Percentiles rank a stretch among this genome's conserved stretches.
phyloP scores from a whole-genome alignment of 2,329 filamentous ascomycete species.

The Hysterium pulicare region DNA sequence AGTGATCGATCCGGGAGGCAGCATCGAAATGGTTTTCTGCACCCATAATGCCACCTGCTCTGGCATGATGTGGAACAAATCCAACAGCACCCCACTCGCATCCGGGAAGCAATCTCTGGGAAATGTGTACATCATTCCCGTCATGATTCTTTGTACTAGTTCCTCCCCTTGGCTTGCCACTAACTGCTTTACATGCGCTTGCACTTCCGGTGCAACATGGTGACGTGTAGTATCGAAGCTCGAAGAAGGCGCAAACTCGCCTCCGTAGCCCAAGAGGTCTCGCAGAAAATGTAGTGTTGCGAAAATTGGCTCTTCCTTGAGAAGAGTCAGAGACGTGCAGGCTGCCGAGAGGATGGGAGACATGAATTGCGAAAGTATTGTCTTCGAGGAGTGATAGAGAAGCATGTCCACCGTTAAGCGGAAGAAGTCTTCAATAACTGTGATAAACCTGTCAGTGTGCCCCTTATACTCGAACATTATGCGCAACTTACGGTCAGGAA shows the following conservation, averaged over 20 bases:
- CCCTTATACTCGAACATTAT: neutral
- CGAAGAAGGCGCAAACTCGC: constrained; percentile 62
- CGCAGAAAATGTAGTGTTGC: constrained; percentile 89
- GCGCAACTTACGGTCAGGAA: constrained; percentile 61
- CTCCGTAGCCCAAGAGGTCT: constrained; percentile 85
- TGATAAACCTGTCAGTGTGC: constrained; percentile 7
- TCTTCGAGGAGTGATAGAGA: constrained; percentile 83
- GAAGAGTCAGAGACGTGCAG: constrained; percentile 78
- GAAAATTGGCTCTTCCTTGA: constrained; percentile 87
- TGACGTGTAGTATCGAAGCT: constrained; percentile 59
- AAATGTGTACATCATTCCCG: constrained; percentile 99
- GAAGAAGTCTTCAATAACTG: constrained; percentile 95
- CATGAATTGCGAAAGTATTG: constrained; percentile 76
- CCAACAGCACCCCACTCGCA: constrained; percentile 85
- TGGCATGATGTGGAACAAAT: constrained; percentile 83
- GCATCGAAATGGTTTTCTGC: constrained; percentile 74
- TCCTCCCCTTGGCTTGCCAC: constrained; percentile 68
- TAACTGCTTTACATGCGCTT: constrained; percentile 68
- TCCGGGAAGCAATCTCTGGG: constrained; percentile 94
- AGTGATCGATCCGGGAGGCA: constrained; percentile 79
- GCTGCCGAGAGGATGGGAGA: constrained; percentile 82
- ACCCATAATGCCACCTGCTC: constrained; percentile 78
- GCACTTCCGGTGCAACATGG: constrained; percentile 65
- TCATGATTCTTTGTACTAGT: constrained; percentile 83
- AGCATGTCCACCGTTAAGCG: constrained; percentile 86